Percentiles rank a stretch among this genome's conserved stretches.
Conservation (phyloP, 129 eudicot species). For the Helichrysum umbraculigerum region DNA sequence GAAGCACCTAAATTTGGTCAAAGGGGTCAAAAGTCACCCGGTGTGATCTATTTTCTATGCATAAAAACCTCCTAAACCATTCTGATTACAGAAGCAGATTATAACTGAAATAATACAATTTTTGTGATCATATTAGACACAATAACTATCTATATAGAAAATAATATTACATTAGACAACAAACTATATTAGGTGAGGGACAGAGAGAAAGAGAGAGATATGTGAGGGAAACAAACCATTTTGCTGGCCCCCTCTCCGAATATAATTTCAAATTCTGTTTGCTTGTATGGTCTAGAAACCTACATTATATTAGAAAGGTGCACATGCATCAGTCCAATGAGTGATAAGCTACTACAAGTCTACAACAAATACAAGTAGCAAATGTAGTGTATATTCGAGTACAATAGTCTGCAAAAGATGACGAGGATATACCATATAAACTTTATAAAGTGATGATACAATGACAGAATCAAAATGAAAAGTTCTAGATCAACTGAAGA, state of each 20-base stretch:
- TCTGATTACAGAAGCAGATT: background rate
- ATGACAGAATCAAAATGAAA: too few species aligned
- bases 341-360: constrained; percentile 41
- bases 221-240: constrained; percentile 51
- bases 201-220: background rate
- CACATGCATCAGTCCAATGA: background rate
- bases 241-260: constrained; percentile 97
- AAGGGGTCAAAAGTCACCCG: background rate
- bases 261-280: constrained; percentile 94
- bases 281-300: constrained; percentile 99
- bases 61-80: background rate
- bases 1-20: background rate
- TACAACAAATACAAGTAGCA: constrained; percentile 3
- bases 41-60: background rate
- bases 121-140: background rate
- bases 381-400: background rate
- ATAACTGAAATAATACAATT: background rate
- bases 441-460: too few species aligned
- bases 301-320: constrained; percentile 25
- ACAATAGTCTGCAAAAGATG: background rate
- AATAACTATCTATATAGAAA: background rate
- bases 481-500: background rate
- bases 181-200: background rate
- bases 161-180: background rate
- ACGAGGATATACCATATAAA: background rate